Evolutionary conservation across 2,329 filamentous ascomycete genomes (phyloP), one percentile per base, ranked within the genome.

Genomic region (Calonectria honghensis): DNA sequence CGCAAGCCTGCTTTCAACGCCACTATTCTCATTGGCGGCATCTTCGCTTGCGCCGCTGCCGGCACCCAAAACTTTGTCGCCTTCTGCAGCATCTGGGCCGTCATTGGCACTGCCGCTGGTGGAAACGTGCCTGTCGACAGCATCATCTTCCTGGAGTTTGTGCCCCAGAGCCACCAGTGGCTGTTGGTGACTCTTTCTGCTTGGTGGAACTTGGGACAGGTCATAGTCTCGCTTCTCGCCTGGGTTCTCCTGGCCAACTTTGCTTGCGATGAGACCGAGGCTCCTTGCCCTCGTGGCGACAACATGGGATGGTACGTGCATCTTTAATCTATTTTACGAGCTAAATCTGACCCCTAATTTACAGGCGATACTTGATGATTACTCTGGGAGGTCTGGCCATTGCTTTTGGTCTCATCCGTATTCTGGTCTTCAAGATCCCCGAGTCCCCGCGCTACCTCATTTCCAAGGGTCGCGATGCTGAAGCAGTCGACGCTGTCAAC

Each of bases 1-100:
- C 84, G 86, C 18, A 82, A 83, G 32, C 86, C 84, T 0, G 87
- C 87, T 0, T 89, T 89, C 79, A 89, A 88, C 69, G 81, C 79
- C 0, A 89, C 87, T 0, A 82, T 88, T 1, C 78, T 89, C 5
- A 81, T 88, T 6, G 85, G 84, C 0, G 86, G 86, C 0, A 85
- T 92, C 2, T 93, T 93, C 76, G 92, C 89, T 0, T 86, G 92
- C 24, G 85, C 90, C 0, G 90, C 89, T 4, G 92, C 91, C 0
- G 89, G 90, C 0, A 88, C 89, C 0, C 89, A 89, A 2, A 92
- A 89, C 74, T 94, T 93, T 73, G 87, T 87, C 1, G 88, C 89
- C 0, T 88, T 92, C 39, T 90, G 88, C 9, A 82, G 85, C 3
- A 89, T 93, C 72, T 90, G 90, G 20, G 90, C 91, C 11, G 82